Percentiles rank a stretch among this genome's conserved stretches.
Conservation (phyloP, 2,329 filamentous ascomycete species). For the Xylariaceae sp. region DNA sequence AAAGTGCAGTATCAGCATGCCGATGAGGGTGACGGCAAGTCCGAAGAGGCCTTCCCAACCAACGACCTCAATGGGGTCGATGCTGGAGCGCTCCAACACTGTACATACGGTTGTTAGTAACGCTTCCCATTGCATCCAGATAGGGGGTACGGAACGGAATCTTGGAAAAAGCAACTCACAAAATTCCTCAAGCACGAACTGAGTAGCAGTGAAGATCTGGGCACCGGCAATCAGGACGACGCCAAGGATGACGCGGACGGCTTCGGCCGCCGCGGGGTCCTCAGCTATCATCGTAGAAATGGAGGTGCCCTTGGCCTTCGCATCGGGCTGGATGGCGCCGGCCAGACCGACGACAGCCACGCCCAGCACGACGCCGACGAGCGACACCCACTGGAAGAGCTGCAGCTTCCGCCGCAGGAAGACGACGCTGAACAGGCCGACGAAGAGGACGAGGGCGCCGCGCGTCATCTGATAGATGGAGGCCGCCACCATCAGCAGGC, state of each 20-base stretch:
- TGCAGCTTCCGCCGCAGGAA: constrained; percentile 77
- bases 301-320: constrained; percentile 41
- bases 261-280: constrained; percentile 37
- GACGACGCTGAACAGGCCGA: constrained; percentile 88
- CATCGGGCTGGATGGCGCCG: constrained; percentile 71
- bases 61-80: constrained; percentile 82
- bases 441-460: constrained; percentile 89
- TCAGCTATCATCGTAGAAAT: constrained; percentile 27
- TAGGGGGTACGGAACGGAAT: too few species aligned
- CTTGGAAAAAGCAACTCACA: too few species aligned
- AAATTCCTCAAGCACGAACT: constrained; percentile 94
- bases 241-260: constrained; percentile 69
- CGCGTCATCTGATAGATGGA: constrained; percentile 99
- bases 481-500: constrained; percentile 85
- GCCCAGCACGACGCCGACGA: constrained; percentile 80
- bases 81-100: constrained; percentile 58
- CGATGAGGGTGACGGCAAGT: constrained; percentile 69
- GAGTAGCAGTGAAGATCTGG: constrained; percentile 93
- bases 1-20: constrained; percentile 76
- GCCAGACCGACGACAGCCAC: constrained; percentile 88
- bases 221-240: constrained; percentile 87
- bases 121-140: too few species aligned
- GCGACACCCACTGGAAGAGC: constrained; percentile 86
- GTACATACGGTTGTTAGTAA: too few species aligned
- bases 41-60: constrained; percentile 96